Evolutionary conservation across 495 filamentous ascomycete genomes (phyloP).

Genomic region (Aspergillus avenaceus): DNA sequence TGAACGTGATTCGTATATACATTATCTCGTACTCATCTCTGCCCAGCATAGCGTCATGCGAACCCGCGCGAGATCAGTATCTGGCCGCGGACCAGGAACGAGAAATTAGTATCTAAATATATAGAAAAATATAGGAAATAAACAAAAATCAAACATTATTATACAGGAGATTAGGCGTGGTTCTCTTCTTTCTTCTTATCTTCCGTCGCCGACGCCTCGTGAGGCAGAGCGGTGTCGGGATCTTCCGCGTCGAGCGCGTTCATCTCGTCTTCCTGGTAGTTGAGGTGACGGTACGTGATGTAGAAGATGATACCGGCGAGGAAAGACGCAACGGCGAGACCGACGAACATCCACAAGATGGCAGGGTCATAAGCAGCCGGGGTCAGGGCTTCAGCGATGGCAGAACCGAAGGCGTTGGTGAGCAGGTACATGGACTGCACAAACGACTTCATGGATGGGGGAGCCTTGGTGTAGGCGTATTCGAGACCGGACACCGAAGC

Average conservation of each 20-base stretch:
- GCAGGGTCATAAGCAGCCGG: slow-evolving; percentile 64
- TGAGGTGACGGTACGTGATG: slow-evolving; percentile 37
- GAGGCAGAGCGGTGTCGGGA: slow-evolving; percentile 9
- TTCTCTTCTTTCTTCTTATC: slow-evolving; percentile 7
- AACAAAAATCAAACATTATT: neutral
- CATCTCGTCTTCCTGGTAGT: slow-evolving; percentile 44
- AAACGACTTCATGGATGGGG: slow-evolving; percentile 77
- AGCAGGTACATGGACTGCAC: slow-evolving; percentile 72
- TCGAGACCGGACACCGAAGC: slow-evolving; percentile 66
- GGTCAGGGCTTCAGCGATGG: slow-evolving; percentile 68
- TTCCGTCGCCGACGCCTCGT: neutral
- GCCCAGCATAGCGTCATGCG: neutral
- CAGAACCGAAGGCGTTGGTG: slow-evolving; percentile 66
- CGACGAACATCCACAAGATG: slow-evolving; percentile 64
- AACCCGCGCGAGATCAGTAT: neutral
- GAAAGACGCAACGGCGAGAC: slow-evolving; percentile 50
- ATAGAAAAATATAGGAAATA: neutral
- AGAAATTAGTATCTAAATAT: neutral
- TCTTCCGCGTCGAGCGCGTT: slow-evolving; percentile 39
- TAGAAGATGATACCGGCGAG: slow-evolving; percentile 43
- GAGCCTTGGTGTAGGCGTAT: slow-evolving; percentile 83
- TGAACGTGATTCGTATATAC: neutral
- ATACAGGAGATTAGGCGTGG: neutral
- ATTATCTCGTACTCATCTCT: slow-evolving; percentile 1
- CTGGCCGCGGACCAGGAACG: neutral